Base-by-base conservation (phyloP, 2,329 filamentous ascomycete genomes). In the Trichophyton verrucosum region DNA sequence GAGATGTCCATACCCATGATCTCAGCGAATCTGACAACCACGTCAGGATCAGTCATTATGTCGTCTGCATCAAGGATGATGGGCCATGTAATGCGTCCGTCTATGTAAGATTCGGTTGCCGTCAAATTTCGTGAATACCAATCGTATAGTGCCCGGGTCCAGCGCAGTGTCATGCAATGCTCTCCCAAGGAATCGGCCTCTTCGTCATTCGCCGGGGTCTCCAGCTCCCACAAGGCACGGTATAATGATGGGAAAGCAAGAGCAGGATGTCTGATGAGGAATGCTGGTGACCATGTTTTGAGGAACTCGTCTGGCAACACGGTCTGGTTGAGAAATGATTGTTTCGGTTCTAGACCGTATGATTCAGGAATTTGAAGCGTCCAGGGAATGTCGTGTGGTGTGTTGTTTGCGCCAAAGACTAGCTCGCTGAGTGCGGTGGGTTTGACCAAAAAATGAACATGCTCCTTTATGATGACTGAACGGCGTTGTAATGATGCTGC, bases 191-290 rank as follows among this genome's bases (percentile, higher is more conserved):
- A 40, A 36, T 57, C 55, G 4, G 27, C 36, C 24, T 22, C 36
- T 44, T 44, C 40, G 1, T 44, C 40, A 44, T 44, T 44, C 3
- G 40, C n/a, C 40, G 40, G 40, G 15, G 15, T 44, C 40, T 44
- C 40, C 5, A 44, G 40, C n/a, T 44, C 40, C 17, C 7, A 44
- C n/a, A 44, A 15, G 15, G 55, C 65, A 1, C 74, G 73, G 61
- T 72, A 73, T 20, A 69, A 63, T 1, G 74, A 76, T 3, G 73
- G 70, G 40, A 73, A 75, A 2, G 68, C 63, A 22, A 76, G 64
- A 4, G 72, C 72, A 3, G 74, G 75, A 59, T 76, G 72, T 1
- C 74, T 68, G 61, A 76, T 72, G 30, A 74, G 65, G 59, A 75
- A 74, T 0, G 69, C 67, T 6, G 71, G 64, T 17, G 65, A 63